A percentile compares a stretch with the other conserved stretches of the same genome.
These are phyloP conservation scores for Sporothrix globosa DNA, from an alignment of 2,329 filamentous ascomycete species.

Conservation along the genomic window DNA sequence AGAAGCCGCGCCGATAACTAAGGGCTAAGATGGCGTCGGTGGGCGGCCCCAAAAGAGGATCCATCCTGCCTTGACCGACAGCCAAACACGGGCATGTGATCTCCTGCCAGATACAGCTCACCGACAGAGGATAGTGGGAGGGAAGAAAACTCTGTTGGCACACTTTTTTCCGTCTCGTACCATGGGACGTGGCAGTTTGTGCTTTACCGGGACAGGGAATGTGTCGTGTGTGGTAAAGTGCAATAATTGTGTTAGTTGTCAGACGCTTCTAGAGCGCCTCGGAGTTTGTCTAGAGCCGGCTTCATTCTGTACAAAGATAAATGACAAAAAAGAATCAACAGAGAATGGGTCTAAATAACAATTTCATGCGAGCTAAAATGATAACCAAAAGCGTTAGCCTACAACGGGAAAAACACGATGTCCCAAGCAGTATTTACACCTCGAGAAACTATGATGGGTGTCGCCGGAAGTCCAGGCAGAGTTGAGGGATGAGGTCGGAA, in stretches of 20 bases:
- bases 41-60: not conserved
- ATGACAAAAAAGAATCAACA: not conserved
- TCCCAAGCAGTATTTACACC: not conserved
- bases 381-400: not conserved
- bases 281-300: not conserved
- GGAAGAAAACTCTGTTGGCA: not conserved
- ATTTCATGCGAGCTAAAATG: not conserved
- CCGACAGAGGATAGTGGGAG: conserved; percentile 14
- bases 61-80: conserved; percentile 29
- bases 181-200: not conserved
- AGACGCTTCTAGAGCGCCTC: not conserved
- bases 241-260: not conserved
- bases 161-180: not conserved
- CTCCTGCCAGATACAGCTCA: conserved; percentile 36
- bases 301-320: not conserved
- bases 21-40: not conserved
- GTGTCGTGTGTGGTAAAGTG: conserved; percentile 1
- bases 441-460: conserved; percentile 3
- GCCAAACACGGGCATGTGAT: conserved; percentile 32
- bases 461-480: conserved; percentile 61
- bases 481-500: conserved; percentile 56
- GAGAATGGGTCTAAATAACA: not conserved
- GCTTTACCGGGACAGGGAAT: not conserved
- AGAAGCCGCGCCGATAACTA: not conserved
- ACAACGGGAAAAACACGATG: no score